A percentile compares a stretch with the other conserved stretches of the same genome.
phyloP scores from a whole-genome alignment of 2,329 filamentous ascomycete species.

The Cylindrodendrum hubeiense region DNA sequence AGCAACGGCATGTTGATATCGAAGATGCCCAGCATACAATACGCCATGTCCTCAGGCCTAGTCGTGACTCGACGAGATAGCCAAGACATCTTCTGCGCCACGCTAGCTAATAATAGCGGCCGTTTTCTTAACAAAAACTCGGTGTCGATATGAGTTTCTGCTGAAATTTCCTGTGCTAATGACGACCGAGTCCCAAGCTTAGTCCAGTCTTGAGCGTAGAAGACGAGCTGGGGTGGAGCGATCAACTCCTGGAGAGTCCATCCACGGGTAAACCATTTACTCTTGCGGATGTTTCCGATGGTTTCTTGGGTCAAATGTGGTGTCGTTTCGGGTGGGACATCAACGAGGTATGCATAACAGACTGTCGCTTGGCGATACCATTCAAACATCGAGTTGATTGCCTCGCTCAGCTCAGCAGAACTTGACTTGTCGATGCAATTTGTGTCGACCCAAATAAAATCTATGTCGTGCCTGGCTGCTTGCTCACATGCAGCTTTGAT shows the following conservation, averaged over 20 bases:
- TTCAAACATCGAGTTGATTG: conserved; percentile 32
- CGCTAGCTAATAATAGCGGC: neutral
- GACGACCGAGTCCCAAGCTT: neutral
- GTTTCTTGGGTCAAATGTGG: neutral
- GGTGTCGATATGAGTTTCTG: neutral
- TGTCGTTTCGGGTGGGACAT: conserved; percentile 4
- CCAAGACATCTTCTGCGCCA: neutral
- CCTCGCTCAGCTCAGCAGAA: conserved; percentile 21
- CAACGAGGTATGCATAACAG: conserved; percentile 28
- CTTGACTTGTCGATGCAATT: conserved; percentile 14
- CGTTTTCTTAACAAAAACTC: neutral
- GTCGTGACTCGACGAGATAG: conserved; percentile 29
- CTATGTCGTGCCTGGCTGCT: neutral
- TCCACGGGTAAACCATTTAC: conserved; percentile 8
- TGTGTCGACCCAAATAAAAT: conserved; percentile 7
- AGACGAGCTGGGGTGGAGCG: neutral
- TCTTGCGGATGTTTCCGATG: neutral
- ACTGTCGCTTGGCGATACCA: conserved; percentile 26
- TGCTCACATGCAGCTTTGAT: neutral
- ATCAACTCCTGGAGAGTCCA: conserved; percentile 9
- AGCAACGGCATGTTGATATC: conserved; percentile 48
- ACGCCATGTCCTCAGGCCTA: conserved; percentile 44
- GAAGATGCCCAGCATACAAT: conserved; percentile 48
- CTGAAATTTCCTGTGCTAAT: neutral
- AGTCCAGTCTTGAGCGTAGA: neutral